A percentile compares a stretch with the other conserved stretches of the same genome.
Evolutionary conservation across 495 filamentous ascomycete genomes (phyloP).

Genomic region (Talaromyces trachyspermus): DNA sequence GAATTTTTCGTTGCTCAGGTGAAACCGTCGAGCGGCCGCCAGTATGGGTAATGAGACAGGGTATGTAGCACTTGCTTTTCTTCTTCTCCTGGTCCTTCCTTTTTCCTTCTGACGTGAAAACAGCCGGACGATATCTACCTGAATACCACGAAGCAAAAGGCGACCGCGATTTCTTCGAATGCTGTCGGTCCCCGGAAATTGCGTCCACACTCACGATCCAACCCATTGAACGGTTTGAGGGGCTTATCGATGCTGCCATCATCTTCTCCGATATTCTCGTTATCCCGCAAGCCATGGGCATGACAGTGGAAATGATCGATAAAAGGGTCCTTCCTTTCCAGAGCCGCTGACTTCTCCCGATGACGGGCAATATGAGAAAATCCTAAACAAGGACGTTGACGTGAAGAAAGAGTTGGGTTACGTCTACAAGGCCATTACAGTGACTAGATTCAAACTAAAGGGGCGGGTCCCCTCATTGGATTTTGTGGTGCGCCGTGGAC

Average conservation of each 20-base stretch:
- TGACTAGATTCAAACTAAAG: conserved; percentile 79
- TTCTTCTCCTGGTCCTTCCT: too few species aligned
- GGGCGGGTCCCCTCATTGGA: conserved; percentile 87
- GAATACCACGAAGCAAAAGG: conserved; percentile 96
- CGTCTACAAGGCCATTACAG: conserved; percentile 88
- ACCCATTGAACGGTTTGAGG: conserved; percentile 83
- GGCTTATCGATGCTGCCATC: conserved; percentile 91
- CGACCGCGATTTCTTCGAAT: conserved; percentile 86
- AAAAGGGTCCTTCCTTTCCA: conserved; percentile 94
- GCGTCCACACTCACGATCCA: conserved; percentile 88
- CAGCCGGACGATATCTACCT: conserved; percentile 91
- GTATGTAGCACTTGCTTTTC: too few species aligned
- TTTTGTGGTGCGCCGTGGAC: conserved; percentile 98
- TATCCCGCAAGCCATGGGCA: conserved; percentile 94
- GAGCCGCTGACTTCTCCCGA: conserved; percentile 68
- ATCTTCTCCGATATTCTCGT: conserved; percentile 99
- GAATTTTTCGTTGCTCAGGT: conserved; percentile 46
- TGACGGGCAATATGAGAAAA: conserved; percentile 70
- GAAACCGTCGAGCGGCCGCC: conserved; percentile 85
- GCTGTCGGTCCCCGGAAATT: conserved; percentile 87
- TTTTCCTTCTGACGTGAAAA: not conserved
- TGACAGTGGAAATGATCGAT: conserved; percentile 94
- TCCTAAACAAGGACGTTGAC: conserved; percentile 72
- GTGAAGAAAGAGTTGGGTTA: conserved; percentile 80
- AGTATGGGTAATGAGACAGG: conserved; percentile 99